Conservation (phyloP, 495 filamentous ascomycete species). For the Terfezia claveryi region DNA sequence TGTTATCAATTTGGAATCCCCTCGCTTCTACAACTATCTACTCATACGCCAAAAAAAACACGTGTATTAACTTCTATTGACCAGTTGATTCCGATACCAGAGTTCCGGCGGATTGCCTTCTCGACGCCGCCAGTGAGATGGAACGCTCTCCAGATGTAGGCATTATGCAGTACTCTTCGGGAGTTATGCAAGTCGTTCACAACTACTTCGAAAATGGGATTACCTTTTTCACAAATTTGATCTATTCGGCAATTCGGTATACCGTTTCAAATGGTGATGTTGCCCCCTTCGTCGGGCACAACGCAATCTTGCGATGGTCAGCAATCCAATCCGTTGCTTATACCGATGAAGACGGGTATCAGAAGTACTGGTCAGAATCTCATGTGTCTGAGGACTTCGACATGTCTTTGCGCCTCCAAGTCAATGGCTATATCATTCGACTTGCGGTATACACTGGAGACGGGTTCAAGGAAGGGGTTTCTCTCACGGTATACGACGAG, state of each 20-base stretch:
- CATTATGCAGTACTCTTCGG: conserved; percentile 62
- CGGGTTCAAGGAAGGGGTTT: conserved; percentile 69
- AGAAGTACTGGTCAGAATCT: conserved; percentile 69
- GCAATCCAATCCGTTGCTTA: conserved; percentile 60
- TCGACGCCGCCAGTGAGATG: conserved; percentile 62
- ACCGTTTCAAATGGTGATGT: conserved; percentile 66
- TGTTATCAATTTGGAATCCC: too few relatives aligned
- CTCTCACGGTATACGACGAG: conserved; percentile 67
- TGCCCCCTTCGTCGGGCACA: conserved; percentile 60
- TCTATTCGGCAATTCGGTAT: conserved; percentile 58
- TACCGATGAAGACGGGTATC: conserved; percentile 35
- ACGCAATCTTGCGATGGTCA: conserved; percentile 58
- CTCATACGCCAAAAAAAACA: too few relatives aligned
- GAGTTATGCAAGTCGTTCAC: conserved; percentile 60
- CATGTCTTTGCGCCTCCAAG: conserved; percentile 62
- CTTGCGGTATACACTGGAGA: conserved; percentile 50
- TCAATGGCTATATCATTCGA: conserved; percentile 47
- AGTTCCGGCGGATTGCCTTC: conserved; percentile 47
- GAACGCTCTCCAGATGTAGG: conserved; percentile 58
- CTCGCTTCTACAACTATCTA: too few relatives aligned
- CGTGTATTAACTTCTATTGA: too few relatives aligned
- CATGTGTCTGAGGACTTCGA: conserved; percentile 74
- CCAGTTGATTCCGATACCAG: conserved; percentile 56
- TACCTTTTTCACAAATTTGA: conserved; percentile 68
- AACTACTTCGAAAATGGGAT: conserved; percentile 56